These are phyloP conservation scores for Calonectria fujianensis DNA, from an alignment of 2,329 filamentous ascomycete species.

Conservation along the genomic window DNA sequence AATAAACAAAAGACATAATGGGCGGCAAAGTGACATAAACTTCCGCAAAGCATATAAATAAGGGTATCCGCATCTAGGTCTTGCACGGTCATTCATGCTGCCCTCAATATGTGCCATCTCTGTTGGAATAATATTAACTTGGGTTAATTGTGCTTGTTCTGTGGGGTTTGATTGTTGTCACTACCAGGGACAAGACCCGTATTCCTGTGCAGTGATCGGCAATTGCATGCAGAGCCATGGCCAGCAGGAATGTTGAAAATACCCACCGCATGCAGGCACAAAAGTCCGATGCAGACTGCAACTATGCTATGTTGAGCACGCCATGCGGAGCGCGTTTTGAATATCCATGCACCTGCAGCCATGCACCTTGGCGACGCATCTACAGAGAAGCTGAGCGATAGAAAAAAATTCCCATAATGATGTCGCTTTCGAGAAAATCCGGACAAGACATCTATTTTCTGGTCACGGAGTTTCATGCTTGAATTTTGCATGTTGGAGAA, in stretches of 20 bases:
- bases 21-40: background rate
- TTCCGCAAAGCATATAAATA: background rate
- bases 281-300: slow-evolving; percentile 1
- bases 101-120: background rate
- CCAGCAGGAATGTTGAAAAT: background rate
- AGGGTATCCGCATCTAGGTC: background rate
- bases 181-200: background rate
- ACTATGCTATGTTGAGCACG: background rate
- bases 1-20: background rate
- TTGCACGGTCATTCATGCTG: background rate
- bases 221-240: background rate
- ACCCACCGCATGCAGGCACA: slow-evolving; percentile 1
- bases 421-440: background rate
- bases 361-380: slow-evolving; percentile 3
- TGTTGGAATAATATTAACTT: background rate
- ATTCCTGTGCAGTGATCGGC: background rate
- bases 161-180: background rate
- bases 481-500: background rate
- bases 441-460: background rate
- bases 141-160: background rate
- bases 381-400: background rate
- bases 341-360: slow-evolving; percentile 14
- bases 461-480: background rate
- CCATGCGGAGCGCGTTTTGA: background rate
- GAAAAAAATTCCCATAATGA: background rate